Evolutionary conservation across 2,329 filamentous ascomycete species (phyloP).

Genomic region (Volutella citrinella): DNA sequence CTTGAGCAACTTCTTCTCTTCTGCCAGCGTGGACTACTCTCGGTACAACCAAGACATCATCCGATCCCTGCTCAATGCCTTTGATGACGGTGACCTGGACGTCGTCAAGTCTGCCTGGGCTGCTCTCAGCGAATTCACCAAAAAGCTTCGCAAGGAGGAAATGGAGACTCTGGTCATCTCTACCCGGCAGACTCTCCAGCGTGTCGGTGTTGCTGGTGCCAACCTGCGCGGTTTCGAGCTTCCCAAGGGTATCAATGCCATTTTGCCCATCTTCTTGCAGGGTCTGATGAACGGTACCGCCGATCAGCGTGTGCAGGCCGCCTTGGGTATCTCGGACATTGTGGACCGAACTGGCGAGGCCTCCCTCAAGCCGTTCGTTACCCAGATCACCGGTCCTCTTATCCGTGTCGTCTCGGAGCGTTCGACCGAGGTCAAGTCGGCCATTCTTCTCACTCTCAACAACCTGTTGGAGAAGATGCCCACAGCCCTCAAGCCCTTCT

Average conservation of each 20-base stretch:
- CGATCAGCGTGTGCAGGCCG: slow-evolving; percentile 88
- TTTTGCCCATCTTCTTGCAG: slow-evolving; percentile 95
- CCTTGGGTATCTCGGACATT: slow-evolving; percentile 91
- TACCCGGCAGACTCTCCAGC: slow-evolving; percentile 79
- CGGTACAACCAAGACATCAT: slow-evolving; percentile 96
- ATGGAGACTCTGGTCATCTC: slow-evolving; percentile 92
- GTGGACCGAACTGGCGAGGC: slow-evolving; percentile 88
- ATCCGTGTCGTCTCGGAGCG: slow-evolving; percentile 97
- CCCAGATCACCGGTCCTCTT: slow-evolving; percentile 93
- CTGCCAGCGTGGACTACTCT: slow-evolving; percentile 82
- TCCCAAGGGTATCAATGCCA: slow-evolving; percentile 95
- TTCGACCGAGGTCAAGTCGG: slow-evolving; percentile 92
- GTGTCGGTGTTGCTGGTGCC: slow-evolving; percentile 82
- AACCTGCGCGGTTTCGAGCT: slow-evolving; percentile 85
- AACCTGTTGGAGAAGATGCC: slow-evolving; percentile 97
- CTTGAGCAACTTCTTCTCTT: slow-evolving; percentile 80
- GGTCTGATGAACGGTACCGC: slow-evolving; percentile 94
- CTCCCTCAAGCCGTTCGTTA: slow-evolving; percentile 90
- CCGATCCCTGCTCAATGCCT: slow-evolving; percentile 83
- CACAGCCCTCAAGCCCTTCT: slow-evolving; percentile 89
- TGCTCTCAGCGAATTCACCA: slow-evolving; percentile 83
- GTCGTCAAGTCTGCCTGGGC: slow-evolving; percentile 90
- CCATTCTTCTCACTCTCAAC: slow-evolving; percentile 90
- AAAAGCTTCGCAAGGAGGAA: slow-evolving; percentile 89
- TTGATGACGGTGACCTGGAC: slow-evolving; percentile 78